These are phyloP conservation scores for Furcasterigmium sp. DNA, from an alignment of 2,329 filamentous ascomycete species.

Conservation along the genomic window DNA sequence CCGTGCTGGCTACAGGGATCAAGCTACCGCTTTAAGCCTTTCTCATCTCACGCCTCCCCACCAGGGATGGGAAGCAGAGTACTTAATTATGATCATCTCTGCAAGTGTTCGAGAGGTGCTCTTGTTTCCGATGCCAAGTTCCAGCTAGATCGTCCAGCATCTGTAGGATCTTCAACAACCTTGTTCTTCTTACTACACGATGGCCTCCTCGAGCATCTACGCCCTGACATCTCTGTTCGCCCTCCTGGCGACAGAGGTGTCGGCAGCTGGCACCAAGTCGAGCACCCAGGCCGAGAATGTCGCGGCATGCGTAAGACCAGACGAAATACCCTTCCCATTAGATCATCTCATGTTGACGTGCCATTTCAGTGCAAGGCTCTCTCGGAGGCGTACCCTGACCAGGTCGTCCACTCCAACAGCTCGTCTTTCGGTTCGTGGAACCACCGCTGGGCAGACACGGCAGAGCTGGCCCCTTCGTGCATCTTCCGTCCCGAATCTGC, in stretches of 20 bases:
- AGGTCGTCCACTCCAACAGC: not conserved
- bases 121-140: not conserved
- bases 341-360: not conserved
- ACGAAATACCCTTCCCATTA: not conserved
- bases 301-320: not conserved
- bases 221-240: not conserved
- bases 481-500: constrained; percentile 7
- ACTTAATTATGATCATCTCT: not conserved
- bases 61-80: not conserved
- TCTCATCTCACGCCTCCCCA: not conserved
- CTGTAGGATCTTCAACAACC: not conserved
- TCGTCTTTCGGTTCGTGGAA: not conserved
- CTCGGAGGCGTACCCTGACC: not conserved
- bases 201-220: not conserved
- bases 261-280: not conserved
- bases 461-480: constrained; percentile 6
- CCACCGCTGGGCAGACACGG: constrained; percentile 6
- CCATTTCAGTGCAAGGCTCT: not conserved
- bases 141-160: not conserved
- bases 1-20: not conserved
- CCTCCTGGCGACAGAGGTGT: not conserved
- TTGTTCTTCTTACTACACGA: not conserved
- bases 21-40: not conserved
- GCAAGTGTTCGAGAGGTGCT: not conserved
- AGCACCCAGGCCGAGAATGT: not conserved